phyloP scores from a whole-genome alignment of 129 eudicot species.

The Flaveria ramosissima region DNA sequence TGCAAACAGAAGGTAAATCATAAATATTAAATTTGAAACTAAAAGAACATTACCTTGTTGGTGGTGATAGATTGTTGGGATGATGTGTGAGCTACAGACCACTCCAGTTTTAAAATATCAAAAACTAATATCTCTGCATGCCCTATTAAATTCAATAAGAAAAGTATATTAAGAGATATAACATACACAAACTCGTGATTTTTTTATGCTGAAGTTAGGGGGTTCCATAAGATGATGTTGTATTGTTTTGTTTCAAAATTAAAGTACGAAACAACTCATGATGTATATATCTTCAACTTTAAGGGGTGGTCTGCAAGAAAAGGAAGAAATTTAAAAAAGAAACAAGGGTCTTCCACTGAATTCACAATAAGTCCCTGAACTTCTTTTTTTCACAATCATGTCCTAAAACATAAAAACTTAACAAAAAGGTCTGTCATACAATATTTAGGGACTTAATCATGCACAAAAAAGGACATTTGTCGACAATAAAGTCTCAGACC shows the following conservation, averaged over 20 bases:
- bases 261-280: background rate
- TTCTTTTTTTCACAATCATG: background rate
- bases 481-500: background rate
- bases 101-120: slow-evolving; percentile 77
- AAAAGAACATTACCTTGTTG: slow-evolving; percentile 56
- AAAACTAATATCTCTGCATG: slow-evolving; percentile 75
- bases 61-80: slow-evolving; percentile 73
- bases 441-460: background rate
- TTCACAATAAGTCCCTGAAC: background rate
- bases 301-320: background rate
- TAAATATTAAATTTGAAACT: background rate
- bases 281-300: background rate
- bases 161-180: slow-evolving; percentile 13
- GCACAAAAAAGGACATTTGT: background rate
- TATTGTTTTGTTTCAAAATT: slow-evolving; percentile 1
- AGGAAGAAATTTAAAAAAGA: background rate
- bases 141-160: slow-evolving; percentile 44
- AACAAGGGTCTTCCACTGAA: background rate
- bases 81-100: slow-evolving; percentile 78
- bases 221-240: background rate
- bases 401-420: slow-evolving; percentile 7
- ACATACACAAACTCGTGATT: background rate
- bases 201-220: background rate
- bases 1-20: slow-evolving; percentile 21
- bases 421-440: background rate